Conservation (phyloP, 2,329 filamentous ascomycete species). For the Xylaria sp. region DNA sequence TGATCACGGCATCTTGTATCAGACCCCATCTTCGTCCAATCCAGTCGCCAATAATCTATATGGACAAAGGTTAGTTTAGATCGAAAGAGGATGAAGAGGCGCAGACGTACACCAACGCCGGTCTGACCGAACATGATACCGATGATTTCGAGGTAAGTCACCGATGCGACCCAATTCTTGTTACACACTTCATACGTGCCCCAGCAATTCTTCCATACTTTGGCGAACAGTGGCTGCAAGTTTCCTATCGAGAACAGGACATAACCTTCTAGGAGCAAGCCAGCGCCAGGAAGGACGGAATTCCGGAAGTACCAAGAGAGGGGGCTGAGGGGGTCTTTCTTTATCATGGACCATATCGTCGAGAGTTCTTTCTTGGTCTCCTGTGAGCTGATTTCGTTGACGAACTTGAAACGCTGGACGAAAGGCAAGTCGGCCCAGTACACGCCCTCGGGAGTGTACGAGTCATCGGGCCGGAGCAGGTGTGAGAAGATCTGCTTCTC, state of each 20-base stretch:
- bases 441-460: constrained; percentile 80
- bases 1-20: constrained; percentile 93
- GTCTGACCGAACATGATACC: constrained; percentile 97
- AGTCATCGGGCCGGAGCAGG: constrained; percentile 87
- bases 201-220: constrained; percentile 85
- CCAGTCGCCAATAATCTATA: constrained; percentile 71
- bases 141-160: constrained; percentile 91
- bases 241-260: constrained; percentile 98
- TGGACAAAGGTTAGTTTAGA: constrained; percentile 31
- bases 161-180: constrained; percentile 81
- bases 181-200: constrained; percentile 71
- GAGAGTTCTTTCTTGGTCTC: constrained; percentile 76
- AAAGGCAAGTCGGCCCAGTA: constrained; percentile 94
- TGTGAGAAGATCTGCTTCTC: constrained; percentile 76
- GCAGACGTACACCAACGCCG: constrained; percentile 75
- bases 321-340: constrained; percentile 85
- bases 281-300: constrained; percentile 91
- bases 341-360: constrained; percentile 80
- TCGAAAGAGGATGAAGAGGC: background rate
- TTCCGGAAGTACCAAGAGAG: constrained; percentile 89
- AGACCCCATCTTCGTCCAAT: constrained; percentile 93
- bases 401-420: constrained; percentile 76
- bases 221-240: constrained; percentile 81
- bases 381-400: constrained; percentile 74
- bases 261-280: constrained; percentile 92